Base-by-base conservation (phyloP, 2,329 filamentous ascomycete genomes). In the Metarhizium robertsii region DNA sequence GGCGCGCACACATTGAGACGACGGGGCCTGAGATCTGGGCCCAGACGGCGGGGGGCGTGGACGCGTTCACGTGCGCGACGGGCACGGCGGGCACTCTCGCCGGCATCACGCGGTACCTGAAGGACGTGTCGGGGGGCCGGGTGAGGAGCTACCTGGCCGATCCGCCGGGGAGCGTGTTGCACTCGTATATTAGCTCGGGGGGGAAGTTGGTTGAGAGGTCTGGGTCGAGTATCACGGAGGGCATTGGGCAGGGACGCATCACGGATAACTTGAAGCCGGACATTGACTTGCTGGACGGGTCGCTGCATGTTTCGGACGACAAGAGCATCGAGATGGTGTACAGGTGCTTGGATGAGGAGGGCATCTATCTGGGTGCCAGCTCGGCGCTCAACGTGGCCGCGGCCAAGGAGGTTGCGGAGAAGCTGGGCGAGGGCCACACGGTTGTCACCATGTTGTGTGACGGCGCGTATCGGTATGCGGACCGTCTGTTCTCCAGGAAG, bases 281-380 rank as follows among this genome's bases (percentile, higher is more conserved):
- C 66, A 80, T 99, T 56, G 86, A 80, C 58, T 77, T 95, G 48
- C 67, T 97, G 16, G 94, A 97, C 72, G 92, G 87, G 57, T 90
- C 90, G 40, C 67, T 99, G 65, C 79, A 86, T 68, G 90, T 99
- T 62, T 80, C 84, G 58, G 94, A 99, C 68, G 91, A 94, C 75
- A 92, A 95, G 81, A 95, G 86, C 65, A 92, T 99, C 63, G 90
- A 89, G 73, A 97, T 96, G 94, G 90, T 99, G 48, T 99, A 97
- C 75, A 79, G 92, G 61, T 96, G 92, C 67, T 77, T 99, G 60
- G 92, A 97, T 66, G 91, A 97, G 73, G 94, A 99, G 70, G 94
- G 94, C 2, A 74, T 99, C 53, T 99, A 99, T 70, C 79, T 99
- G 2, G 94, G 94, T 59, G 94, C 94, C 42, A 96, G 90, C 74